Evolutionary conservation across 305 asterid genomes (phyloP), one percentile per base, ranked within the genome.

Genomic region (Fraxinus sp.): DNA sequence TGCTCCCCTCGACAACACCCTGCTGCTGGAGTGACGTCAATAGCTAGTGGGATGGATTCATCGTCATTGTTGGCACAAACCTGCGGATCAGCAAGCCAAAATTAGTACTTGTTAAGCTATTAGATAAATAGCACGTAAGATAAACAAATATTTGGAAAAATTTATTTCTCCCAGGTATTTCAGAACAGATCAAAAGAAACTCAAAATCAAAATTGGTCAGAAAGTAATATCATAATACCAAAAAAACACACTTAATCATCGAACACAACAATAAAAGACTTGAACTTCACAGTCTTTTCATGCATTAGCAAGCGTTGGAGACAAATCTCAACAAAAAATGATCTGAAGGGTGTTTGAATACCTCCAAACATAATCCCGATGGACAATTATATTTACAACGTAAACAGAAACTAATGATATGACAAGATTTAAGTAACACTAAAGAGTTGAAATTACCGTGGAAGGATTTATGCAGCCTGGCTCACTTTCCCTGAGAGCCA

Each of bases 1-100:
- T 94, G 95, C 55, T 89, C 80, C 74, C 99, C 98, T 77, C 86
- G 78, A 35, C 46, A 64, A 79, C 98, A 94, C 62, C 84, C 55
- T 37, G 86, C 89, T 28, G 76, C 84, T 1, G 87, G 88, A 82
- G 81, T 85, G 10, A 24, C 49, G 2, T 84, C 86, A n/a, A 70
- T 76, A 79, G 70, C 87, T 4, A 30, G n/a, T 33, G 83, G 13
- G 68, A n/a, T 13, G 22, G 3, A 59, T 1, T 77, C 87, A 7
- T 46, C 79, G 14, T 79, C 8, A 3, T 82, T 14, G 28, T 87
- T 85, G 4, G 36, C 57, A 35, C 82, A 89, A 74, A 9, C 80
- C 97, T 92, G 85, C 77, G 73, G 20, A 82, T 73, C 72, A 79
- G 52, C 77, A 18, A 74, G 62, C 36, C 7, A 59, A 55, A 11